Conservation (phyloP, 208 protist genomes). For the Acanthamoeba royreba region DNA sequence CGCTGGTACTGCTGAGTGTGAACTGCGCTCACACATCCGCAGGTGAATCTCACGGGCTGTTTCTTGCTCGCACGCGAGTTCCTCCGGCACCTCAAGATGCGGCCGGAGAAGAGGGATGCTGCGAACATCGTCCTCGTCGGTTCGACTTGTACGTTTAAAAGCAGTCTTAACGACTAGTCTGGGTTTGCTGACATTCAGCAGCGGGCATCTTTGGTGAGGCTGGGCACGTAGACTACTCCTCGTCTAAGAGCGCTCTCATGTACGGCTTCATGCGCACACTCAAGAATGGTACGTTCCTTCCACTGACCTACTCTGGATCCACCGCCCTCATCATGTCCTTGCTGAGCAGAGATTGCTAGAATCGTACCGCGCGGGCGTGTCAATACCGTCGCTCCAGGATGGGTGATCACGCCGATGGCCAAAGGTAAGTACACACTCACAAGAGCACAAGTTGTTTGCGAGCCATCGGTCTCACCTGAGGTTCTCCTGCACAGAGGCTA, state of each 20-base stretch:
- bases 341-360: background rate
- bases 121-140: slow-evolving; percentile 7
- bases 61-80: slow-evolving; percentile 25
- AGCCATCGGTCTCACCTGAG: background rate
- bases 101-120: background rate
- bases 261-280: slow-evolving; percentile 38
- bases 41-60: background rate
- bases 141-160: background rate
- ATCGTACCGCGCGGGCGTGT: background rate
- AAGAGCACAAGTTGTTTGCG: no score
- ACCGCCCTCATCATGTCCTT: background rate
- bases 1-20: background rate
- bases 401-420: slow-evolving; percentile 20
- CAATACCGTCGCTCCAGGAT: slow-evolving; percentile 10
- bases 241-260: slow-evolving; percentile 8
- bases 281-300: background rate
- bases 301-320: background rate
- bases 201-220: background rate
- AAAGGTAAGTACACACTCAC: background rate
- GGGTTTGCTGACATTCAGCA: background rate
- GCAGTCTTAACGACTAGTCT: background rate
- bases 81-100: background rate
- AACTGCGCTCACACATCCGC: background rate
- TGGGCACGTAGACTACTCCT: slow-evolving; percentile 8
- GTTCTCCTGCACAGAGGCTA: background rate